Percentiles rank a stretch among this genome's conserved stretches.
These are phyloP conservation scores for Phaffomyces thermotolerans DNA, from an alignment of 805 yeast species.

Conservation along the genomic window DNA sequence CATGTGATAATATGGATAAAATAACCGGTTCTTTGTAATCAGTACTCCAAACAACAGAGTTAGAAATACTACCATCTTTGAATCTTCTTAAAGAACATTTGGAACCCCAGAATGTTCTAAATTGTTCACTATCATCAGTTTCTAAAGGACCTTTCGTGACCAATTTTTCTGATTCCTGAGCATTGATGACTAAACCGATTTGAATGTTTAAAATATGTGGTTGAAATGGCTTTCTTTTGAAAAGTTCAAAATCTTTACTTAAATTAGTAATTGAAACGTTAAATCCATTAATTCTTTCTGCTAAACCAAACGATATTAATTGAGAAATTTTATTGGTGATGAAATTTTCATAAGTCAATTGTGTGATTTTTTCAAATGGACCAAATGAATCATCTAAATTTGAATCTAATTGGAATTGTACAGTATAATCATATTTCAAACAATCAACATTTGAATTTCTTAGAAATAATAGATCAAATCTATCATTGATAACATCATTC, in stretches of 20 bases:
- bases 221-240: constrained; percentile 46
- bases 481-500: constrained; percentile 74
- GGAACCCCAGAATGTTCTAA: constrained; percentile 85
- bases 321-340: constrained; percentile 53
- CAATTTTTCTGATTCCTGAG: constrained; percentile 68
- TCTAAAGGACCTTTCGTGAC: constrained; percentile 85
- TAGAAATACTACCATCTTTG: constrained; percentile 84
- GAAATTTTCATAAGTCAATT: constrained; percentile 61
- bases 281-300: constrained; percentile 33
- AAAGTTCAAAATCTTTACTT: constrained; percentile 24
- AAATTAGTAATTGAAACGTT: constrained; percentile 26
- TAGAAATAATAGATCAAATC: constrained; percentile 73
- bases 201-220: constrained; percentile 28
- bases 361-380: constrained; percentile 65
- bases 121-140: constrained; percentile 47
- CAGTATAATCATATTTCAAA: constrained; percentile 57
- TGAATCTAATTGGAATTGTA: constrained; percentile 40
- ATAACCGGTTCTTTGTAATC: constrained; percentile 55
- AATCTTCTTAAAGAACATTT: constrained; percentile 83
- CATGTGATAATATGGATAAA: constrained; percentile 54
- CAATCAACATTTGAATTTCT: constrained; percentile 45
- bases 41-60: constrained; percentile 82
- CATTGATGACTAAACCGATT: constrained; percentile 62
- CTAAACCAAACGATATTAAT: constrained; percentile 51
- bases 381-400: constrained; percentile 44